Percentiles rank a stretch among this genome's conserved stretches.
Conservation (phyloP, 305 asterid species). For the Petunia hybrid region DNA sequence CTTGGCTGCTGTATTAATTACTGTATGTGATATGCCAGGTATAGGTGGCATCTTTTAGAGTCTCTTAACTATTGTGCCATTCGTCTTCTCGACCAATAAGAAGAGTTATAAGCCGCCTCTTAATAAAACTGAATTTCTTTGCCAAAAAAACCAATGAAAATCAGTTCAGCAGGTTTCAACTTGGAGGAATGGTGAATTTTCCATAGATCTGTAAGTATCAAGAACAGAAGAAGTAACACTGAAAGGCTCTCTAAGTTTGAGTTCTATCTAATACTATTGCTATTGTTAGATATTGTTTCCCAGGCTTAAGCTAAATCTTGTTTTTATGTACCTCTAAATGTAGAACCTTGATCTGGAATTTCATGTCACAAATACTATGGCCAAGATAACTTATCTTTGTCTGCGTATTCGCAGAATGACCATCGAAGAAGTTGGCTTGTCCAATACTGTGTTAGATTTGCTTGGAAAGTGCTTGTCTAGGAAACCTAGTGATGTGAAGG, state of each 20-base stretch:
- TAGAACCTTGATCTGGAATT: conserved; percentile 6
- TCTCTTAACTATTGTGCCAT: neutral
- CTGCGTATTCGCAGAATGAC: conserved; percentile 57
- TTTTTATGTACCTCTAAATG: neutral
- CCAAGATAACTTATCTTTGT: neutral
- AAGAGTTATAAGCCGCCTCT: neutral
- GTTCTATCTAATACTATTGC: neutral
- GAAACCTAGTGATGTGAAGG: conserved; percentile 74
- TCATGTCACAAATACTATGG: neutral
- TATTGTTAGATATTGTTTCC: neutral
- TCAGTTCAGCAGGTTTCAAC: neutral
- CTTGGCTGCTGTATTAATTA: neutral
- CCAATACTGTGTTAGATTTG: conserved; percentile 59
- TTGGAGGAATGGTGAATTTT: neutral
- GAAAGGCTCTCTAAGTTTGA: neutral
- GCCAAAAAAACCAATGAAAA: neutral
- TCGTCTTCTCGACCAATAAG: neutral
- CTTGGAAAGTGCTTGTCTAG: conserved; percentile 67
- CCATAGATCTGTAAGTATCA: neutral
- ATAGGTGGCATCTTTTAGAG: neutral
- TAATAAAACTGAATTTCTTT: neutral
- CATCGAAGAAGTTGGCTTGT: conserved; percentile 56
- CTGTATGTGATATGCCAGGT: neutral
- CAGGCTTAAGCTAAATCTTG: neutral
- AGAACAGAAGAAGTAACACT: neutral